A percentile compares a stretch with the other conserved stretches of the same genome.
Conservation (phyloP, 108 stramenopile genomes). For the Skeletonema grethae region DNA sequence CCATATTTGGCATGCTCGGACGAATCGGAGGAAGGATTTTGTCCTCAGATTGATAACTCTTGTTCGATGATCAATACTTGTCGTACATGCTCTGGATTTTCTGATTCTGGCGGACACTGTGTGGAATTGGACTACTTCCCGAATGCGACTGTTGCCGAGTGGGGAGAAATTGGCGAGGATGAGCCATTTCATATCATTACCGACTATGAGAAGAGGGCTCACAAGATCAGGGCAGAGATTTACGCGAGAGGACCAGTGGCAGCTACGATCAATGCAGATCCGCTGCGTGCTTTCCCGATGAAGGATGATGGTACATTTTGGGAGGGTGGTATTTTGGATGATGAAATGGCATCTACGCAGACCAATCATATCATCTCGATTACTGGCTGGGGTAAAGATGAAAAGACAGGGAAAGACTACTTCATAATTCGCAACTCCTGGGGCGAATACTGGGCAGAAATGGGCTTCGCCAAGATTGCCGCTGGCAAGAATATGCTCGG, state of each 20-base stretch:
- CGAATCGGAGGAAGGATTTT: slow-evolving; percentile 79
- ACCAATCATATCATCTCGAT: slow-evolving; percentile 92
- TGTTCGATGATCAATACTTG: slow-evolving; percentile 75
- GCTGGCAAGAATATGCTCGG: slow-evolving; percentile 83
- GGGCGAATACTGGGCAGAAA: slow-evolving; percentile 71
- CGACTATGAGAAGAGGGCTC: slow-evolving; percentile 8
- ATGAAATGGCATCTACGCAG: slow-evolving; percentile 52
- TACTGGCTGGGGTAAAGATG: slow-evolving; percentile 90
- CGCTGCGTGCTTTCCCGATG: slow-evolving; percentile 58
- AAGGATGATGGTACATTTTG: slow-evolving; percentile 1
- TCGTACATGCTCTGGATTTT: slow-evolving; percentile 85
- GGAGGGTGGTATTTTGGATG: slow-evolving; percentile 77
- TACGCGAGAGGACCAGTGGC: slow-evolving; percentile 91
- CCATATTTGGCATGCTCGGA: slow-evolving; percentile 86
- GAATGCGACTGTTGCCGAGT: slow-evolving; percentile 92
- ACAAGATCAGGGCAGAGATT: slow-evolving; percentile 74
- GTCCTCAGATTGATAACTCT: slow-evolving; percentile 77
- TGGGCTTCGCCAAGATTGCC: slow-evolving; percentile 71
- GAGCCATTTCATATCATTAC: slow-evolving; percentile 9
- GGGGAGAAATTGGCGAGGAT: slow-evolving; percentile 59
- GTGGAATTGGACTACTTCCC: slow-evolving; percentile 73
- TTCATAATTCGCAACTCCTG: slow-evolving; percentile 93
- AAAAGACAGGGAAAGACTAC: slow-evolving; percentile 59
- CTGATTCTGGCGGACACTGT: slow-evolving; percentile 66
- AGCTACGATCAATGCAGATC: slow-evolving; percentile 77